A percentile compares a stretch with the other conserved stretches of the same genome.
phyloP scores from a whole-genome alignment of 371 early-diverging fungal species.

The Syncephalastrum sp. region DNA sequence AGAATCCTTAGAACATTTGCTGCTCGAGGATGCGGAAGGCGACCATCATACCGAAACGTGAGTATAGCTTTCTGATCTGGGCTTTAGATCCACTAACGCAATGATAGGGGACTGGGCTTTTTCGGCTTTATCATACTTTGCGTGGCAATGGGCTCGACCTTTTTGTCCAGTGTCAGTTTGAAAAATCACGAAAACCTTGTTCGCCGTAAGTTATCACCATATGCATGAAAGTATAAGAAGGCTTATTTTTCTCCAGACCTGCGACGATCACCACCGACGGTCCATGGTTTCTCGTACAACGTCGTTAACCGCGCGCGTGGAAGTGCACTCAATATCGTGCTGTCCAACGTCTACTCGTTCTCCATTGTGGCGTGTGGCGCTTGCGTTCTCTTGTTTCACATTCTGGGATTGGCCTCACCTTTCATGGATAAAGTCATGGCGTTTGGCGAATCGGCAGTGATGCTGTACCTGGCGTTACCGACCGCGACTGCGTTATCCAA shows the following conservation, averaged over 20 bases:
- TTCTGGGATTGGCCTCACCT: constrained; percentile 28
- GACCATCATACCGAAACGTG: constrained; percentile 31
- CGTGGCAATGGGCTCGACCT: constrained; percentile 45
- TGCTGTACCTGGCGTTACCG: constrained; percentile 50
- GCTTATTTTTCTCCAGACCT: constrained; percentile 21
- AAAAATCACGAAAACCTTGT: constrained; percentile 61
- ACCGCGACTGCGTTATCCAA: constrained; percentile 43
- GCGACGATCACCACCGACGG: constrained; percentile 35
- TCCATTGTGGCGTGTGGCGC: constrained; percentile 34
- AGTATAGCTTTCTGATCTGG: background rate
- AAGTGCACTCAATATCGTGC: constrained; percentile 26
- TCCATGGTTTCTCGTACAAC: constrained; percentile 48
- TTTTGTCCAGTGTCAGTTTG: constrained; percentile 49
- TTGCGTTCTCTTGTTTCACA: constrained; percentile 19
- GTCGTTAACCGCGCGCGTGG: constrained; percentile 42
- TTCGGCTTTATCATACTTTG: constrained; percentile 42
- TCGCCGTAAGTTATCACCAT: constrained; percentile 36
- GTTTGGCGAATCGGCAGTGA: constrained; percentile 50
- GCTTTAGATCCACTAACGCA: background rate
- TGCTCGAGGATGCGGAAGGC: constrained; percentile 38
- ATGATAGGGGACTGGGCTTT: constrained; percentile 24
- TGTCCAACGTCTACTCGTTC: constrained; percentile 37
- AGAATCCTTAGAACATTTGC: constrained; percentile 62
- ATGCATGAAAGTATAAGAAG: background rate
- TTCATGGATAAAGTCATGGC: constrained; percentile 54